Base-by-base conservation (phyloP, 768 basidiomycete species). In the Trametes punicea region DNA sequence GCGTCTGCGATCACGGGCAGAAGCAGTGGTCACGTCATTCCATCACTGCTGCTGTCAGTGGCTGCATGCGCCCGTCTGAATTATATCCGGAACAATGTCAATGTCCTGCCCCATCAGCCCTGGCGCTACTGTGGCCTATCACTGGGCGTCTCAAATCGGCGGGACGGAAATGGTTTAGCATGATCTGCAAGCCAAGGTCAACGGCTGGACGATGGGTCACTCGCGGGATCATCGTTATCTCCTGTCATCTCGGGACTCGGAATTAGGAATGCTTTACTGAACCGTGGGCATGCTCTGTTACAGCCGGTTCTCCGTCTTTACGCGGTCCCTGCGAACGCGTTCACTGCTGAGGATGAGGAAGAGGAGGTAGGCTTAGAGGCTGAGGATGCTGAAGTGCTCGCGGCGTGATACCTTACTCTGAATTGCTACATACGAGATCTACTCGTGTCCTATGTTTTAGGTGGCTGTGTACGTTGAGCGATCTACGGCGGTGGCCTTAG, bases 241-340 rank as follows among this genome's bases (percentile, higher is more conserved):
- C 46, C 29, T 41, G 42, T 36, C 62, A 63, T 51, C 50, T 51
- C 58, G 21, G 51, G 48, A 52, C 67, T 53, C 18, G 26, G 18
- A 40, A 27, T 20, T 56, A 42, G 36, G n/a, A n/a, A n/a, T n/a
- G n/a, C n/a, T 27, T 31, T 51, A 40, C 50, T 54, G 20, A 61
- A 41, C 13, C 26, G 30, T 6, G 31, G 8, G 15, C 34, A 6
- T 42, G n/a, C n/a, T n/a, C 25, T 65, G 63, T 62, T 63, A 46
- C 66, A 98, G 96, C 89, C 95, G 48, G 88, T 96, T 65, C 87
- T 98, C 69, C 89, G 94, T 52, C 73, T 99, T 31, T 99, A 98
- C 74, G 79, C 90, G 46, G 93, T 98, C n/a, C 96, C 96, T 3
- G 71, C 82, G 65, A 82, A 84, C 49, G 84, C 95, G 15, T 97